phyloP scores from a whole-genome alignment of 495 filamentous ascomycete genomes.

The Daldinia caldariorum region DNA sequence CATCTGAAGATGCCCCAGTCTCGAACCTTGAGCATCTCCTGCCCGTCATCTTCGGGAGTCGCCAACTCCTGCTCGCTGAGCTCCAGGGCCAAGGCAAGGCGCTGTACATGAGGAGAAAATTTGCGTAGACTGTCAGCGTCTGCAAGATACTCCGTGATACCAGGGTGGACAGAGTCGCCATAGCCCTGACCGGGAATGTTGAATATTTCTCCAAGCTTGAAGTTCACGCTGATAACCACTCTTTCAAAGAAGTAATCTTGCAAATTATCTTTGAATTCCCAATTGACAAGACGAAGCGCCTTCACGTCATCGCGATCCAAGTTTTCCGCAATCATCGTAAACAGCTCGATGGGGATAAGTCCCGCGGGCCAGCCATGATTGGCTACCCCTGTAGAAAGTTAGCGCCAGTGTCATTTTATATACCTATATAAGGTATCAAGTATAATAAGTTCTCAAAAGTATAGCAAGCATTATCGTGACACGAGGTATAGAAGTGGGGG shows the following conservation, averaged over 20 bases:
- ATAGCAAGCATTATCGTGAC: not conserved
- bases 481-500: not conserved
- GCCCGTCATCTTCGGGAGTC: constrained; percentile 32
- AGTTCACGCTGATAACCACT: constrained; percentile 64
- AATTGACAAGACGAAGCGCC: constrained; percentile 62
- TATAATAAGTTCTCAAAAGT: not conserved
- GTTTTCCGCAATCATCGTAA: constrained; percentile 54
- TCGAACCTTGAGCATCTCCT: constrained; percentile 46
- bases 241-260: constrained; percentile 53
- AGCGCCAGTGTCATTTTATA: constrained; percentile 6
- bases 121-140: constrained; percentile 14
- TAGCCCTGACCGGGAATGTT: constrained; percentile 18
- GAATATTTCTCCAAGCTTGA: constrained; percentile 60
- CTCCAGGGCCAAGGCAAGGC: constrained; percentile 66
- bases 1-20: constrained; percentile 63
- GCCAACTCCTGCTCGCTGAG: constrained; percentile 55
- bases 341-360: constrained; percentile 62
- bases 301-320: constrained; percentile 60
- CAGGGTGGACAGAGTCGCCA: not conserved
- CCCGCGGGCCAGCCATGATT: constrained; percentile 51
- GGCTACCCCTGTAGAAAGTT: constrained; percentile 5
- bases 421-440: not conserved
- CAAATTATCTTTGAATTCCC: constrained; percentile 51
- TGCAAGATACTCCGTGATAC: constrained; percentile 19
- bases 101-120: constrained; percentile 60